Conservation (phyloP, 768 basidiomycete species). For the Pleurotus eryngii region DNA sequence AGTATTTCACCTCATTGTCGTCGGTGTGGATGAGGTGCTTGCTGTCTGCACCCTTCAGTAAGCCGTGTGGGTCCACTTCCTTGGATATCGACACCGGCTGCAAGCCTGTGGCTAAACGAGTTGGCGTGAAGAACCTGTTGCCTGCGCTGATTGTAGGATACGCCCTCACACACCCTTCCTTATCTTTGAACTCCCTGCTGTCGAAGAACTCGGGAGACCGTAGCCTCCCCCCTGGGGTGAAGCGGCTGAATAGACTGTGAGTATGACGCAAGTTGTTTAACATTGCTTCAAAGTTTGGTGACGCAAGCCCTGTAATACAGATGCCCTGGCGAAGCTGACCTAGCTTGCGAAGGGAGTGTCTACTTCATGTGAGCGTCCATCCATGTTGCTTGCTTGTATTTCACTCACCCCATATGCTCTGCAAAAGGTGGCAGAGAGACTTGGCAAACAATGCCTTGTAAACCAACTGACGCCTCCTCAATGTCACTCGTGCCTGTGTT, state of each 20-base stretch:
- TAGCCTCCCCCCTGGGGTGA: neutral
- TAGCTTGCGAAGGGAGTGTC: neutral
- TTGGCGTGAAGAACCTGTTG: neutral
- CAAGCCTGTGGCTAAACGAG: neutral
- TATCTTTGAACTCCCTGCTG: neutral
- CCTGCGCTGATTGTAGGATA: neutral
- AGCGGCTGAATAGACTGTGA: neutral
- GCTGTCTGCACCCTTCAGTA: neutral
- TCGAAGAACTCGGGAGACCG: neutral
- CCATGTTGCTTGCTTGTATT: neutral
- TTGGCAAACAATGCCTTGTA: neutral
- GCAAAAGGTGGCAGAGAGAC: neutral
- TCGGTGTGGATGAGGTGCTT: neutral
- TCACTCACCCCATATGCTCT: neutral
- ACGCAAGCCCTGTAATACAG: neutral
- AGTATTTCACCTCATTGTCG: neutral
- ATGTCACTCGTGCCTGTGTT: neutral
- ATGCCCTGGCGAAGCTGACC: neutral
- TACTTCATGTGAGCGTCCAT: neutral
- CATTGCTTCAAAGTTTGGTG: neutral
- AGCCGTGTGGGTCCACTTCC: neutral
- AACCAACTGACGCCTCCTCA: neutral
- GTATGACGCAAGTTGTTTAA: neutral
- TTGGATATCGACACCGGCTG: neutral
- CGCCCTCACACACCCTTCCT: neutral